A percentile compares a stretch with the other conserved stretches of the same genome.
phyloP scores from a whole-genome alignment of 2,329 filamentous ascomycete genomes.

The Beauveria australis region DNA sequence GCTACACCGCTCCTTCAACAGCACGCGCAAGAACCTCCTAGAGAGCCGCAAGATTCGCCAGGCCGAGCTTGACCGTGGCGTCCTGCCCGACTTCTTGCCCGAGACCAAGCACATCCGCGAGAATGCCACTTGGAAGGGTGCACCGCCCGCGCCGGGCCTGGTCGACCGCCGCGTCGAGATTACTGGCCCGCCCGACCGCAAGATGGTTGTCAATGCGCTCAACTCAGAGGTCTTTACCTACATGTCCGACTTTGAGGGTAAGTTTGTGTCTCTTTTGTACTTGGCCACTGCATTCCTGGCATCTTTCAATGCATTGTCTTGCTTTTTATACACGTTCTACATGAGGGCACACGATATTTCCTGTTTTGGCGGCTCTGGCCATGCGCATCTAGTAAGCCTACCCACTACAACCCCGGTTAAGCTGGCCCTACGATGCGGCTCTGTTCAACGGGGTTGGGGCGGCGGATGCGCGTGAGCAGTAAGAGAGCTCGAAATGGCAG shows the following conservation, averaged over 20 bases:
- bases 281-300: conserved; percentile 24
- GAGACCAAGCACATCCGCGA: conserved; percentile 95
- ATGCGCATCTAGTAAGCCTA: conserved; percentile 10
- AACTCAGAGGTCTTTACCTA: conserved; percentile 98
- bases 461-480: neutral
- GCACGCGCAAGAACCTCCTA: conserved; percentile 77
- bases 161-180: conserved; percentile 94
- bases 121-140: conserved; percentile 87
- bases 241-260: conserved; percentile 98
- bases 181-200: conserved; percentile 91
- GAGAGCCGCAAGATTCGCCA: conserved; percentile 81
- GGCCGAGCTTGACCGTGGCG: conserved; percentile 84
- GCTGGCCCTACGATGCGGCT: conserved; percentile 9
- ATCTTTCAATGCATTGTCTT: conserved; percentile 24
- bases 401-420: conserved; percentile 2
- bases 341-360: conserved; percentile 1
- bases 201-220: conserved; percentile 97
- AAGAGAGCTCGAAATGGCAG: neutral
- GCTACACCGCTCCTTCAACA: conserved; percentile 91
- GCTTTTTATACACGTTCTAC: neutral
- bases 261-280: conserved; percentile 20
- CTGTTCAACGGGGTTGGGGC: neutral
- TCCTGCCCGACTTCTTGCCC: conserved; percentile 85
- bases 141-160: conserved; percentile 81
- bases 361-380: conserved; percentile 6